These are phyloP conservation scores for Curvularia eragrostidis DNA, from an alignment of 2,329 filamentous ascomycete species.

Conservation along the genomic window DNA sequence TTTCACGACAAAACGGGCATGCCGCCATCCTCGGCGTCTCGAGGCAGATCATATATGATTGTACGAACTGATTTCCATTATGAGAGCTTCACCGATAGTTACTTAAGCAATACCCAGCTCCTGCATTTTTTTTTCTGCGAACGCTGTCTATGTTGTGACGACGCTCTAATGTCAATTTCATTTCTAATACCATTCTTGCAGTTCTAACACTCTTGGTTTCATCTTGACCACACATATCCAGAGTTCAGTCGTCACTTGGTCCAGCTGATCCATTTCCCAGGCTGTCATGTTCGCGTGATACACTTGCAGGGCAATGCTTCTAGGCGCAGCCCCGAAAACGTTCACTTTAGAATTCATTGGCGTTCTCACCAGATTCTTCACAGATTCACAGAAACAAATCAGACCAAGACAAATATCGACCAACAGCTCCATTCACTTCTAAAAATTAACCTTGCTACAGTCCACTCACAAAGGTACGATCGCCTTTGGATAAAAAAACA, in stretches of 20 bases:
- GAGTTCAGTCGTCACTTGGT: no score
- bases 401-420: neutral
- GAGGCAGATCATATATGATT: neutral
- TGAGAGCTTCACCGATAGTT: neutral
- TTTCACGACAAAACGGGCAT: neutral
- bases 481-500: neutral
- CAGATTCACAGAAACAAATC: neutral
- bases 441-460: conserved; percentile 8
- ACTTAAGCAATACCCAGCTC: neutral
- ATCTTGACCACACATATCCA: no score
- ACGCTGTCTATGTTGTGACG: neutral
- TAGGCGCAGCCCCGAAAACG: neutral
- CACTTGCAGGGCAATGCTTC: neutral
- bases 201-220: no score
- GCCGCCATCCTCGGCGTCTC: neutral
- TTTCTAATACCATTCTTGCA: neutral
- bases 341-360: neutral
- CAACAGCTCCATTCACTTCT: neutral
- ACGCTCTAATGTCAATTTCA: neutral
- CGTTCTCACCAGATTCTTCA: neutral
- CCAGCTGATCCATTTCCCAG: neutral
- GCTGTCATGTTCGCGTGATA: neutral
- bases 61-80: neutral
- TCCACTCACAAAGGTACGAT: neutral
- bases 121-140: neutral